Evolutionary conservation across 1,284 basidiomycete genomes (phyloP), one percentile per base, ranked within the genome.

Genomic region (Ceratorhiza oryzae-sativae): DNA sequence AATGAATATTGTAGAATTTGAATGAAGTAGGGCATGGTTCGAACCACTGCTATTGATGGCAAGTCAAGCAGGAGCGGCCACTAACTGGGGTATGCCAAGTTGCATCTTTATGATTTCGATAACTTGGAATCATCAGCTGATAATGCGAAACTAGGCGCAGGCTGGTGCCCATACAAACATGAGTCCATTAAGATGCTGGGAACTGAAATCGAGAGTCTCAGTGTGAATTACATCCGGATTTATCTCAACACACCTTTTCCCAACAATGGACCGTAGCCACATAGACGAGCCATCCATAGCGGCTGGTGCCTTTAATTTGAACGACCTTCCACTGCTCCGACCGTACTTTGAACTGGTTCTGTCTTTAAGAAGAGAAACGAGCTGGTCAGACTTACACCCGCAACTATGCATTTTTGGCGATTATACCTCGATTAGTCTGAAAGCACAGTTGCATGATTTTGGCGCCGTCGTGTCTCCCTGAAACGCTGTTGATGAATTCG

Each of bases 361-460:
- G 46, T 25, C 59, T 61, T 3, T 30, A 27, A 27, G 4, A 5
- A 56, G 1, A 6, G 3, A 27, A 32, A n/a, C 13, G 10, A n/a
- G 15, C 32, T 20, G 15, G 25, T 46, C 25, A 46, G 23, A n/a
- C 10, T 42, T 13, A 36, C 18, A 13, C n/a, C n/a, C n/a, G n/a
- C n/a, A n/a, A n/a, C n/a, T n/a, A n/a, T n/a, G n/a, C n/a, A n/a
- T n/a, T n/a, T n/a, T n/a, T n/a, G n/a, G n/a, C n/a, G n/a, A n/a
- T n/a, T n/a, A n/a, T 39, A 71, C 67, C 67, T 49, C 45, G 23
- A 15, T 48, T 60, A 30, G 55, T 71, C 0, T 18, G 27, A 46
- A 71, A 71, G 20, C 34, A 49, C 13, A 71, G 67, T 18, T 71
- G 67, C 20, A 59, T 20, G 27, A 71, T 48, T 8, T 56, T 56